Evolutionary conservation across 2,329 filamentous ascomycete genomes (phyloP).

Genomic region (Colletotrichum magnum): DNA sequence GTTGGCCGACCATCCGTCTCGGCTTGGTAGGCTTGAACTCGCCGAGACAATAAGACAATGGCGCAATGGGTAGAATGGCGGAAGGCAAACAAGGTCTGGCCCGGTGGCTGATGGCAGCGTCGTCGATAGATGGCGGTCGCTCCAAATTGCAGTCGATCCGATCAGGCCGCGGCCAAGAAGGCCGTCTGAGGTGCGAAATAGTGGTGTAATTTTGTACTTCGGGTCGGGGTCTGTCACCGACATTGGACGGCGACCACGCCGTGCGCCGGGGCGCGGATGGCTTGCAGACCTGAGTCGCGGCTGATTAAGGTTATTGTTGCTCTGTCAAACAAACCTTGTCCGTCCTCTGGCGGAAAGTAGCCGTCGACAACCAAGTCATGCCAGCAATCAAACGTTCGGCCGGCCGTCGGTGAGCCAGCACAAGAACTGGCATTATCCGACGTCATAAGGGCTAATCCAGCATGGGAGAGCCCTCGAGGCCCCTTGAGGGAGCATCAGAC

Average conservation of each 20-base stretch:
- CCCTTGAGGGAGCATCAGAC: slow-evolving; percentile 30
- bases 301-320: slow-evolving; percentile 35
- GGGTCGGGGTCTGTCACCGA: neutral
- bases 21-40: slow-evolving; percentile 1
- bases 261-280: neutral
- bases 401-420: slow-evolving; percentile 8
- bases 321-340: slow-evolving; percentile 22
- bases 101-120: slow-evolving; percentile 19
- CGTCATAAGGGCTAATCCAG: slow-evolving; percentile 29
- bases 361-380: slow-evolving; percentile 22
- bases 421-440: slow-evolving; percentile 10
- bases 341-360: slow-evolving; percentile 35
- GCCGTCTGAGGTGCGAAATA: slow-evolving; percentile 8
- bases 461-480: slow-evolving; percentile 20
- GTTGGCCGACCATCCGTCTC: neutral
- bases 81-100: slow-evolving; percentile 21
- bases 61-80: neutral
- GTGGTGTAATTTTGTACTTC: neutral
- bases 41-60: slow-evolving; percentile 14
- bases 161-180: slow-evolving; percentile 27
- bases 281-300: slow-evolving; percentile 19
- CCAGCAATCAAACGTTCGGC: slow-evolving; percentile 21
- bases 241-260: neutral
- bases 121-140: neutral
- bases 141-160: slow-evolving; percentile 22